These are phyloP conservation scores for Plasmodium inui DNA, from an alignment of 169 alveolate genomes.

Conservation along the genomic window DNA sequence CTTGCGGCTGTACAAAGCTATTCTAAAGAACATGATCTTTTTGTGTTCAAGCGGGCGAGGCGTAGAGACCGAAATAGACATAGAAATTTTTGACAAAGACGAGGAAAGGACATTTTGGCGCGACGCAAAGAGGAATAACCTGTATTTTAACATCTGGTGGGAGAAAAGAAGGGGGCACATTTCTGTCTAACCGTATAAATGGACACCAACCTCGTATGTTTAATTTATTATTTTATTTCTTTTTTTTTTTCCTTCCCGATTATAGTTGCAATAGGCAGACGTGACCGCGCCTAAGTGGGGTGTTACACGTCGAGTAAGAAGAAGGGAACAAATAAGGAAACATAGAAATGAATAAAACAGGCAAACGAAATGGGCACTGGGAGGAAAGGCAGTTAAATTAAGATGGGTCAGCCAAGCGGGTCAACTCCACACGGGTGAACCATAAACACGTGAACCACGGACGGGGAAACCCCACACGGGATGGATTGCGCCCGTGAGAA, in stretches of 20 bases:
- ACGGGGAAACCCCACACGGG: not conserved
- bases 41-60: not conserved
- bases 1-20: constrained; percentile 17
- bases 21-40: constrained; percentile 33
- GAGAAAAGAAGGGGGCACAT: not conserved
- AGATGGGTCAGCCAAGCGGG: not conserved
- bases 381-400: not conserved
- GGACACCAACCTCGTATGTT: not conserved
- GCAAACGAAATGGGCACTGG: not conserved
- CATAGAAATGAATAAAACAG: not conserved
- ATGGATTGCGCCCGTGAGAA: not conserved
- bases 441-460: no score
- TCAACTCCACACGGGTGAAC: not conserved
- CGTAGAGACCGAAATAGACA: constrained; percentile 62
- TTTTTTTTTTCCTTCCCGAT: not conserved
- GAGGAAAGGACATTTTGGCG: constrained; percentile 61
- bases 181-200: not conserved
- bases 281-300: not conserved
- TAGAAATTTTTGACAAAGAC: constrained; percentile 33
- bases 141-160: constrained; percentile 37
- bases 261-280: constrained; percentile 39
- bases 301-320: not conserved
- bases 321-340: not conserved
- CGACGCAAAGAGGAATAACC: constrained; percentile 7
- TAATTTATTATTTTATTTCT: not conserved